Evolutionary conservation across 192 early-diverging fungal genomes (phyloP), one percentile per base, ranked within the genome.

Genomic region (Ambispora gerdemannii): DNA sequence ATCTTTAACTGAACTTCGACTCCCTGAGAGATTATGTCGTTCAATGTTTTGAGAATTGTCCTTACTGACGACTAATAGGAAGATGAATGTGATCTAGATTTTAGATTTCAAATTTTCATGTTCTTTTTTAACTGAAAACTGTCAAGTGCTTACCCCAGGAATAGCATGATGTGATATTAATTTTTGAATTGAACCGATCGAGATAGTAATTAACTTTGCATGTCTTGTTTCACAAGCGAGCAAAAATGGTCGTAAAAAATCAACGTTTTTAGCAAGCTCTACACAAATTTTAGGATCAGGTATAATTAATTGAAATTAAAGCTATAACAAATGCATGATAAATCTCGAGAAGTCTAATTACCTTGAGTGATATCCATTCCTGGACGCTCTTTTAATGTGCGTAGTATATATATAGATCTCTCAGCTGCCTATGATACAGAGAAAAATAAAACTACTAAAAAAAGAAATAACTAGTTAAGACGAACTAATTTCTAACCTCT

Each of bases 1-100:
- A 95, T 87, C 69, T 96, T 97, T 38, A 99, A 78, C 74, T 99
- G 97, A 25, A 95, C 86, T 32, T 98, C 95, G 8, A 90, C 81
- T 20, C 87, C 86, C 63, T 86, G 83, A 1, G 77, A 75, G 53
- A 87, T 82, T 25, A 90, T 86, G 47, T 91, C 83, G 31, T 86
- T 89, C 31, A 96, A 79, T 2, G 88, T 86, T 50, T 85, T 77
- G 30, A 97, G 67, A 13, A 92, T 80, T 15, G 80, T 83, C 50
- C 82, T 72, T 20, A 93, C 79, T 3, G 92, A 85, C 43, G 68
- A 53, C 76, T 71, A 56, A 62, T 50, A n/a, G n/a, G 43, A 65
- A 49, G 11, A 43, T 27, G 17, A 11, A 65, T 13, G n/a, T 19
- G 24, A 27, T 59, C 4, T 51, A 50, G 22, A 53, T 55, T 11